Conservation (phyloP, 495 filamentous ascomycete genomes). For the Acidiella bohemica region DNA sequence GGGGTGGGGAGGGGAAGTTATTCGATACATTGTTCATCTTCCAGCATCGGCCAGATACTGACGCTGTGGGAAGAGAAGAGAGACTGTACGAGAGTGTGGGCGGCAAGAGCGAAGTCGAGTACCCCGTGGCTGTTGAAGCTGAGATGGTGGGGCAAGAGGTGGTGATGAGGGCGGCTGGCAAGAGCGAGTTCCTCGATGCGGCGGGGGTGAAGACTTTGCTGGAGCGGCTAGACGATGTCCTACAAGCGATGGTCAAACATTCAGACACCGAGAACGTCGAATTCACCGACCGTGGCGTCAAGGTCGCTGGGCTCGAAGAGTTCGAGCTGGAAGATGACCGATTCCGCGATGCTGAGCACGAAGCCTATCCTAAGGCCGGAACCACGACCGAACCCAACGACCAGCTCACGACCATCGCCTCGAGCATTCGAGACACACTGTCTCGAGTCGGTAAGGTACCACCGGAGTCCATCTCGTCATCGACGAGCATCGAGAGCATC, state of each 20-base stretch:
- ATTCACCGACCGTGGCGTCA: slow-evolving; percentile 32
- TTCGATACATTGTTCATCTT: slow-evolving; percentile 60
- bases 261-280: slow-evolving; percentile 38
- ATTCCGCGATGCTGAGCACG: too few relatives aligned
- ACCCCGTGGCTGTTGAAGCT: slow-evolving; percentile 68
- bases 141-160: slow-evolving; percentile 43
- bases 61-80: too few relatives aligned
- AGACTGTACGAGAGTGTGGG: slow-evolving; percentile 42
- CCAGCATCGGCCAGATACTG: slow-evolving; percentile 38
- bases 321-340: too few relatives aligned
- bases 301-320: slow-evolving; percentile 40
- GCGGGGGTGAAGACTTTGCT: slow-evolving; percentile 36
- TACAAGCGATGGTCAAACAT: slow-evolving; percentile 37
- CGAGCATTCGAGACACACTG: slow-evolving; percentile 46
- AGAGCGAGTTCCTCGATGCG: slow-evolving; percentile 37
- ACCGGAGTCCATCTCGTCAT: slow-evolving; percentile 43
- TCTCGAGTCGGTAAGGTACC: slow-evolving; percentile 49
- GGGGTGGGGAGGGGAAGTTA: slow-evolving; percentile 9
- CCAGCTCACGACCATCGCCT: slow-evolving; percentile 26
- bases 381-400: neutral
- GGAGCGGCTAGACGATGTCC: slow-evolving; percentile 38
- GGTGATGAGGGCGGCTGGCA: slow-evolving; percentile 57
- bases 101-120: slow-evolving; percentile 53
- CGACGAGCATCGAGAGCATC: slow-evolving; percentile 66
- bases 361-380: too few relatives aligned